Evolutionary conservation across 1,139 yeast genomes (phyloP).

Genomic region (Suhomyces chickasaworum): DNA sequence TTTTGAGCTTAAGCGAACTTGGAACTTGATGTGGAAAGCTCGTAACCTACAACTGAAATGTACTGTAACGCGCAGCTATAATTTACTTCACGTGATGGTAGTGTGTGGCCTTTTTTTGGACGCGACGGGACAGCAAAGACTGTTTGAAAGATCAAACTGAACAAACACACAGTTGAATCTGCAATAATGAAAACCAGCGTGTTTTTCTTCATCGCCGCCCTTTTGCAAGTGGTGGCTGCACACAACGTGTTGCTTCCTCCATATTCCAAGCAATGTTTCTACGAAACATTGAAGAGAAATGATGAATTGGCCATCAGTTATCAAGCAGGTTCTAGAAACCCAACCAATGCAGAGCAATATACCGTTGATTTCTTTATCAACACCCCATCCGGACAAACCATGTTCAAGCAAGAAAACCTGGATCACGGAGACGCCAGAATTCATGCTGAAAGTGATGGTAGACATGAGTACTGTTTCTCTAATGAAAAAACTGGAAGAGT

Average conservation of each 20-base stretch:
- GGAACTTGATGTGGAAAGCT: no score
- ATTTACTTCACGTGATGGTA: conserved; percentile 4
- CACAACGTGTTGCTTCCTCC: conserved; percentile 87
- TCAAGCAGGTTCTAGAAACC: conserved; percentile 93
- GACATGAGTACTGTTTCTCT: conserved; percentile 86
- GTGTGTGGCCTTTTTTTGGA: conserved; percentile 11
- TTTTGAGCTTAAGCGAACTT: no score
- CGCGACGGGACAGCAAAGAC: conserved; percentile 15
- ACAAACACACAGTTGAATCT: background rate
- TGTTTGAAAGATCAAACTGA: conserved; percentile 5
- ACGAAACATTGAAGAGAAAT: conserved; percentile 74
- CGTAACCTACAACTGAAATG: no score
- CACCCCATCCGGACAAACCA: conserved; percentile 60
- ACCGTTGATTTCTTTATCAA: conserved; percentile 72
- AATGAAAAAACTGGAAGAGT: conserved; percentile 74
- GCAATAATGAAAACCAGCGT: conserved; percentile 10
- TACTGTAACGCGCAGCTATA: background rate
- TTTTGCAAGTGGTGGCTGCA: conserved; percentile 42
- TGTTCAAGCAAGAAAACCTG: conserved; percentile 53
- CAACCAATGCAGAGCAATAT: conserved; percentile 73
- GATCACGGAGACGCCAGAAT: conserved; percentile 83
- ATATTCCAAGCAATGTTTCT: conserved; percentile 85
- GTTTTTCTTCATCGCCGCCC: conserved; percentile 13
- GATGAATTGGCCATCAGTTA: conserved; percentile 88
- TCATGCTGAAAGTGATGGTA: conserved; percentile 68